Conservation (phyloP, 257 asterid genomes). For the Solanum sejunctum region DNA sequence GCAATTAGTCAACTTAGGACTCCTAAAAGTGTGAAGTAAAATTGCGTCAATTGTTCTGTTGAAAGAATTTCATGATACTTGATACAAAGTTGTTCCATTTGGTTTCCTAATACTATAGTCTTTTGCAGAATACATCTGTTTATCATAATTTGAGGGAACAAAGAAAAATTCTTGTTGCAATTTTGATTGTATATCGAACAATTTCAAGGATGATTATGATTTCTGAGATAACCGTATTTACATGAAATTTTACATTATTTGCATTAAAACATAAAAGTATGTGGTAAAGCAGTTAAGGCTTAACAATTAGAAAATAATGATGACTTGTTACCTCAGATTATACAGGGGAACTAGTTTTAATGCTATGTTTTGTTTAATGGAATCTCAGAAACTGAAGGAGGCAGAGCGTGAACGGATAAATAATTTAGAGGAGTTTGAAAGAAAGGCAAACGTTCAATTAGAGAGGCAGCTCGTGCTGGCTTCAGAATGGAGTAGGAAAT, state of each 20-base stretch:
- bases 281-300: neutral
- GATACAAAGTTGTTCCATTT: neutral
- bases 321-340: neutral
- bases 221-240: neutral
- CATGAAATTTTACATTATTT: neutral
- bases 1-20: neutral
- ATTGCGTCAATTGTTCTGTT: neutral
- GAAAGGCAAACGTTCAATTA: slow-evolving; percentile 84
- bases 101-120: neutral
- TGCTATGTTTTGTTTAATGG: slow-evolving; percentile 20
- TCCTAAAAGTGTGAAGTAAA: neutral
- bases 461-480: slow-evolving; percentile 97
- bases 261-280: neutral
- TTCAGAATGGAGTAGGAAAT: slow-evolving; percentile 90
- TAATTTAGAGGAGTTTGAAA: slow-evolving; percentile 69
- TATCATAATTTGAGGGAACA: neutral
- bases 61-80: neutral
- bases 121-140: neutral
- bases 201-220: neutral
- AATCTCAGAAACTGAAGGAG: slow-evolving; percentile 74
- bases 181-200: neutral
- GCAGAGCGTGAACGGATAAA: slow-evolving; percentile 66
- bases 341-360: slow-evolving; percentile 1
- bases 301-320: neutral
- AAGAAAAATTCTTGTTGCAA: neutral